Conservation (phyloP, 108 stramenopile species). For the Thalassiosira profunda region DNA sequence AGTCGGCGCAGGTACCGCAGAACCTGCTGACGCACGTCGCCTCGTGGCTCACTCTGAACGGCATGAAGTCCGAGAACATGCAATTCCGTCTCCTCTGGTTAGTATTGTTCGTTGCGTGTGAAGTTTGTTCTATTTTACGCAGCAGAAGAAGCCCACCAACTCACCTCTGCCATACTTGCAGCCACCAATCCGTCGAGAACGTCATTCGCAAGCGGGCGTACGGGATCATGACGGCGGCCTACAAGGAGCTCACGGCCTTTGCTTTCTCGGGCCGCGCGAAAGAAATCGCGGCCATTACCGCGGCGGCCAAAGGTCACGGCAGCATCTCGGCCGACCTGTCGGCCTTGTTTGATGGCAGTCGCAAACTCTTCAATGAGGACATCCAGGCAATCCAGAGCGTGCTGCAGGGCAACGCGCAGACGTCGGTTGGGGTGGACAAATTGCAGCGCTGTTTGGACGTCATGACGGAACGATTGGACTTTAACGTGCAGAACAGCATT, state of each 20-base stretch:
- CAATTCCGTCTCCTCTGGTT: conserved; percentile 94
- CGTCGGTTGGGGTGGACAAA: conserved; percentile 77
- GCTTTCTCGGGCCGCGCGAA: conserved; percentile 88
- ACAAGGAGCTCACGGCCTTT: conserved; percentile 85
- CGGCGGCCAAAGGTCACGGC: conserved; percentile 60
- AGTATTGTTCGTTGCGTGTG: neutral
- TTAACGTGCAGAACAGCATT: conserved; percentile 95
- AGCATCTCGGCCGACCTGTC: conserved; percentile 67
- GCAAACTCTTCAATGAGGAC: conserved; percentile 81
- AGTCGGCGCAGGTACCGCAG: conserved; percentile 14
- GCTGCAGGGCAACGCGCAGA: conserved; percentile 56
- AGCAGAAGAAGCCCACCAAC: no score
- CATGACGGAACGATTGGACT: conserved; percentile 96
- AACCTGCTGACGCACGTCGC: conserved; percentile 91
- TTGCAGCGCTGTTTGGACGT: conserved; percentile 92
- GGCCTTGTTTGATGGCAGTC: conserved; percentile 64
- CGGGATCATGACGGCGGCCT: conserved; percentile 66
- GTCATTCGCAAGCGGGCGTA: conserved; percentile 96
- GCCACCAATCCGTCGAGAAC: conserved; percentile 96
- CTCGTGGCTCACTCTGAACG: conserved; percentile 98
- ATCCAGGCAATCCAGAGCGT: conserved; percentile 79
- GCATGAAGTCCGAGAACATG: conserved; percentile 98
- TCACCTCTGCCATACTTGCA: no score
- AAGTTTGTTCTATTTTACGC: no score
- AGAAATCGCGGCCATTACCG: conserved; percentile 72